A percentile compares a stretch with the other conserved stretches of the same genome.
phyloP scores from a whole-genome alignment of 2,329 filamentous ascomycete genomes.

The Scleromitrula shiraiana region DNA sequence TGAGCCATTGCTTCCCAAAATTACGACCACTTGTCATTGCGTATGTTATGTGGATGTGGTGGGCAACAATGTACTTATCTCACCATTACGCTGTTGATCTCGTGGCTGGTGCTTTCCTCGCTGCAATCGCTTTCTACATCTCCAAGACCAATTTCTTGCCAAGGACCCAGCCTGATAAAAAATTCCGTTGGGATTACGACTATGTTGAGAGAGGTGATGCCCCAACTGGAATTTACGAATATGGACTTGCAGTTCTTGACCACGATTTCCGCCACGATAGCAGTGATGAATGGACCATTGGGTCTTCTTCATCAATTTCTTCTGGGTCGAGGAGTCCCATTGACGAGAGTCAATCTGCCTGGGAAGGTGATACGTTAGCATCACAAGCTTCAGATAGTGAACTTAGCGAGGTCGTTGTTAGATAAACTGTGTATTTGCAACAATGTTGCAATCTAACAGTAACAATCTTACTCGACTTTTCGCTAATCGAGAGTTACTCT shows the following conservation, averaged over 20 bases:
- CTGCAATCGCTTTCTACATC: constrained; percentile 73
- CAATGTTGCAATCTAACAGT: constrained; percentile 1
- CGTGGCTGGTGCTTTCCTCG: constrained; percentile 73
- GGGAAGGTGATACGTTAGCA: constrained; percentile 48
- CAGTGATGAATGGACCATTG: constrained; percentile 85
- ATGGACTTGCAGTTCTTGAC: constrained; percentile 34
- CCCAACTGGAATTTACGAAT: constrained; percentile 46
- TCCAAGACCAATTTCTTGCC: constrained; percentile 75
- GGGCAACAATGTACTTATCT: constrained; percentile 96
- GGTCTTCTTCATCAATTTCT: constrained; percentile 57
- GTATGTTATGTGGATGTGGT: constrained; percentile 93
- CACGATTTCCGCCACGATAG: constrained; percentile 36
- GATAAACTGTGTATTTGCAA: constrained; percentile 13
- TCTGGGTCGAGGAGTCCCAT: constrained; percentile 32
- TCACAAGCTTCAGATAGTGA: constrained; percentile 29
- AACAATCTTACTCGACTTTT: constrained; percentile 14
- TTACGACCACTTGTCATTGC: constrained; percentile 71
- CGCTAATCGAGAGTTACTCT: constrained; percentile 17
- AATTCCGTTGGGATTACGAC: constrained; percentile 90
- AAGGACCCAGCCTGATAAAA: constrained; percentile 74
- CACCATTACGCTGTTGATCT: constrained; percentile 96
- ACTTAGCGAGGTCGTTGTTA: constrained; percentile 26
- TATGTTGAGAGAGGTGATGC: constrained; percentile 76
- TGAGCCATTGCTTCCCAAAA: constrained; percentile 84
- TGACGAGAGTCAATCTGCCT: constrained; percentile 48